phyloP scores from a whole-genome alignment of 176 grass and related monocot species.

The Cenchrus fungigraminus region DNA sequence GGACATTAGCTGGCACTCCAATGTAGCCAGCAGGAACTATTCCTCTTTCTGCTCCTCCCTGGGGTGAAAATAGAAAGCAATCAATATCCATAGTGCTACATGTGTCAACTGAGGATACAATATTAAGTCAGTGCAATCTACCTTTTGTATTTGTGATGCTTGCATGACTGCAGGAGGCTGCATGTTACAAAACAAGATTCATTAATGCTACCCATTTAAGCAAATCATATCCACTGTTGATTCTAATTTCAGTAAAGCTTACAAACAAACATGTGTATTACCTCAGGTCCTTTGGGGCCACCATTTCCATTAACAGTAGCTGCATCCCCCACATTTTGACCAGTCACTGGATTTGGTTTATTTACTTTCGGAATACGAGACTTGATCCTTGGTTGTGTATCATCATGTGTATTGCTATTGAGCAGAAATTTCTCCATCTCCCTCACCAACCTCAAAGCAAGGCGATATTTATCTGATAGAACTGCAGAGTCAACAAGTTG shows the following conservation, averaged over 20 bases:
- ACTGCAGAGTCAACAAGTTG: slow-evolving; percentile 91
- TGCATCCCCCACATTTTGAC: slow-evolving; percentile 57
- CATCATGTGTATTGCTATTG: slow-evolving; percentile 88
- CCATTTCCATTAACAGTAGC: slow-evolving; percentile 59
- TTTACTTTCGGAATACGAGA: slow-evolving; percentile 73
- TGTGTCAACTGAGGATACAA: slow-evolving; percentile 33
- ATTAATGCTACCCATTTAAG: slow-evolving; percentile 27
- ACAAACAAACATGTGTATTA: slow-evolving; percentile 39
- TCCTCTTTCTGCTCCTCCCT: slow-evolving; percentile 63
- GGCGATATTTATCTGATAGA: slow-evolving; percentile 91
- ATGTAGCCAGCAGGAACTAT: slow-evolving; percentile 58
- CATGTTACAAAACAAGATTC: slow-evolving; percentile 44
- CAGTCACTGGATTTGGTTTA: slow-evolving; percentile 50
- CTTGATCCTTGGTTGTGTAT: slow-evolving; percentile 93
- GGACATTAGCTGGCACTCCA: slow-evolving; percentile 65
- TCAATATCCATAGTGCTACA: slow-evolving; percentile 32
- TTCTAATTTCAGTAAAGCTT: slow-evolving; percentile 11
- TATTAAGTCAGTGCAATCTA: slow-evolving; percentile 41
- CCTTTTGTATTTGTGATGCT: slow-evolving; percentile 59
- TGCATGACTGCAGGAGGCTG: slow-evolving; percentile 55
- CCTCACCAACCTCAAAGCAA: slow-evolving; percentile 85
- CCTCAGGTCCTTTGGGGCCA: slow-evolving; percentile 52
- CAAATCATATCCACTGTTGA: slow-evolving; percentile 15
- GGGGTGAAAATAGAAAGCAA: slow-evolving; percentile 35
- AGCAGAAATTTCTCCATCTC: slow-evolving; percentile 92